These are phyloP conservation scores for Marsdenia floribunda DNA, from an alignment of 257 asterid species.

Conservation along the genomic window DNA sequence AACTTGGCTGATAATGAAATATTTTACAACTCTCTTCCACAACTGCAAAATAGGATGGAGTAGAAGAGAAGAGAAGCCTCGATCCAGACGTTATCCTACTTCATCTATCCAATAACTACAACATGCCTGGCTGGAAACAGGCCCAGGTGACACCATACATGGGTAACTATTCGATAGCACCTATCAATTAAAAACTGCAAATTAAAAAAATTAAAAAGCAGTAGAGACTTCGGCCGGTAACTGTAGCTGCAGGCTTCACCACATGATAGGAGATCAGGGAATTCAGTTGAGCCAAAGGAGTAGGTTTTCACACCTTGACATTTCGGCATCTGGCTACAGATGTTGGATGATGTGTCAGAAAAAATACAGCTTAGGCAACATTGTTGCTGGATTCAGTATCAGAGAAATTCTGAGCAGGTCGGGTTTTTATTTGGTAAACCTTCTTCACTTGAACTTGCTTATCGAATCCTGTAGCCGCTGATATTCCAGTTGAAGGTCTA, in stretches of 20 bases:
- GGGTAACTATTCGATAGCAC: not conserved
- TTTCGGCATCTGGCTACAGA: not conserved
- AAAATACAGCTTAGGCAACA: constrained; percentile 8
- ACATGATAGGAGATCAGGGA: not conserved
- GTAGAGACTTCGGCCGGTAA: not conserved
- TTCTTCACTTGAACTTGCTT: constrained; percentile 43
- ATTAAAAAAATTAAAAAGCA: too few species aligned
- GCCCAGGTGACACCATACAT: not conserved
- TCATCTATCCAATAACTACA: constrained; percentile 7
- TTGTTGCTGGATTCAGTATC: constrained; percentile 21
- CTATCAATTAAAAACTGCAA: too few species aligned
- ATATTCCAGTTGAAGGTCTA: constrained; percentile 36
- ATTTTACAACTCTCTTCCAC: constrained; percentile 9
- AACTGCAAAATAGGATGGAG: not conserved
- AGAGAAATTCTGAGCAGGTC: constrained; percentile 18
- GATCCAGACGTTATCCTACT: constrained; percentile 10
- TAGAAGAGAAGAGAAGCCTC: constrained; percentile 5
- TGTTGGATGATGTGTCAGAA: not conserved
- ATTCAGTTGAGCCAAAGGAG: not conserved
- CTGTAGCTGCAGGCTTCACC: not conserved
- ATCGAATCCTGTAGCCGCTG: constrained; percentile 21
- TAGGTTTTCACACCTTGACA: not conserved
- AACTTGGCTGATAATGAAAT: not conserved
- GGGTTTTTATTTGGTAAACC: constrained; percentile 52
- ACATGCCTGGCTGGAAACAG: constrained; percentile 7